phyloP scores from a whole-genome alignment of 768 basidiomycete genomes.

The Boletus reticuloceps region DNA sequence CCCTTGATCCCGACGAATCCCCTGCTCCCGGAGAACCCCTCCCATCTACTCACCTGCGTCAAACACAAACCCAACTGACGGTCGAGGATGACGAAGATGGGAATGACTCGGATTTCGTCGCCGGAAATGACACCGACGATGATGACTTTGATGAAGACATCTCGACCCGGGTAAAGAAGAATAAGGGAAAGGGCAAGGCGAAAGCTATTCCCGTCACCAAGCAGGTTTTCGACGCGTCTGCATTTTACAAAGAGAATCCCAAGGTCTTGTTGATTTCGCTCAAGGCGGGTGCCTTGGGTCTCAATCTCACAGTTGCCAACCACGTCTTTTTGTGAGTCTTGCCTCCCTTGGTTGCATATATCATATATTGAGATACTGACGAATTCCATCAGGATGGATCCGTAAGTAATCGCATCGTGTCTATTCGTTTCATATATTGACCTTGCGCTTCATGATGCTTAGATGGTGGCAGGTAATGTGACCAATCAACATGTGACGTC shows the following conservation, averaged over 20 bases:
- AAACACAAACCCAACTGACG: not conserved
- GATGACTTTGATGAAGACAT: slow-evolving; percentile 31
- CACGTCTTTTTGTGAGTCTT: slow-evolving; percentile 73
- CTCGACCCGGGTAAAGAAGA: slow-evolving; percentile 31
- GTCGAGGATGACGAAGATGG: slow-evolving; percentile 15
- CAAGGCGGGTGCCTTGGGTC: slow-evolving; percentile 82
- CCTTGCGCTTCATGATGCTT: not conserved
- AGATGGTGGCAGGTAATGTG: slow-evolving; percentile 75
- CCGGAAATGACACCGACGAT: slow-evolving; percentile 26
- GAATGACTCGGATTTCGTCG: slow-evolving; percentile 37
- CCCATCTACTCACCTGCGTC: slow-evolving; percentile 8
- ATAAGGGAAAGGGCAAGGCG: slow-evolving; percentile 35
- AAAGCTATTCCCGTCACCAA: slow-evolving; percentile 17
- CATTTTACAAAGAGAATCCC: slow-evolving; percentile 48
- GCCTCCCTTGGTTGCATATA: not conserved
- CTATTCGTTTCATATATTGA: slow-evolving; percentile 10
- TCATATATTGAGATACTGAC: slow-evolving; percentile 1
- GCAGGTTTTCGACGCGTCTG: slow-evolving; percentile 17
- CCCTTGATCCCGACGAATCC: slow-evolving; percentile 42
- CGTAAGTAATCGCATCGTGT: slow-evolving; percentile 47
- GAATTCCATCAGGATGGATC: slow-evolving; percentile 62
- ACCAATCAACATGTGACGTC: not conserved
- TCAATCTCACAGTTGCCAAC: slow-evolving; percentile 88
- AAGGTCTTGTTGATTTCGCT: slow-evolving; percentile 84
- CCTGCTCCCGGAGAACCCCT: slow-evolving; percentile 16